Base-by-base conservation (phyloP, 202 grass and related monocot species). In the Schoenoplectus tabernaemontani region DNA sequence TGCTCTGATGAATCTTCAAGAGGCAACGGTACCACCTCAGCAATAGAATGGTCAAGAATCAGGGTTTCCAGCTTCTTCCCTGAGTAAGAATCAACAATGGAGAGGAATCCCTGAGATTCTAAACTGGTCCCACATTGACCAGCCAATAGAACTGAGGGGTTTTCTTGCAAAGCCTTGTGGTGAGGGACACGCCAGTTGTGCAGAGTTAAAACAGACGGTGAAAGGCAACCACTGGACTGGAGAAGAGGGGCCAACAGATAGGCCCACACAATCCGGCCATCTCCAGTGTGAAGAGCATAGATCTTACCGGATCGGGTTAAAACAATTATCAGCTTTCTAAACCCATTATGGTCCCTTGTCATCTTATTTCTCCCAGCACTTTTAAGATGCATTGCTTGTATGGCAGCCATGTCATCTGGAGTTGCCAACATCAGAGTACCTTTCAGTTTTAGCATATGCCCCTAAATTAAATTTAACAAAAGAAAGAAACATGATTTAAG, bases 341-440 rank as follows among this genome's bases (percentile, higher is more conserved):
- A 99, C 77, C 96, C 96, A 64, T 99, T 99, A 85, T 93, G 92
- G 66, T 99, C 96, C 51, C 96, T 81, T 79, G 88, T 89, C 96
- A 99, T 99, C 85, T 99, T 99, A 85, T 92, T 99, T 87, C 92
- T 99, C 64, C 92, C 86, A 67, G 96, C 92, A 75, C 79, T 93
- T 89, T 90, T 99, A 68, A 89, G 90, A 80, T 91, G 90, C 79
- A 99, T 74, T 41, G 86, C 86, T 93, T 99, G 96, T 71, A 99
- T 99, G 32, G 85, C 90, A 83, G 81, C 88, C 81, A 99, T 74
- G 72, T 99, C 96, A 89, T 93, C 92, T 82, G 87, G 69, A 57
- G 62, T 91, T 44, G 92, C 92, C 75, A 99, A 88, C 92, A 99
- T 89, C 33, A 99, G 88, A 80, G 92, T 99, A 61, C 96, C 90